Base-by-base conservation (phyloP, 441 rosid species). In the Metrosideros polymorpha region DNA sequence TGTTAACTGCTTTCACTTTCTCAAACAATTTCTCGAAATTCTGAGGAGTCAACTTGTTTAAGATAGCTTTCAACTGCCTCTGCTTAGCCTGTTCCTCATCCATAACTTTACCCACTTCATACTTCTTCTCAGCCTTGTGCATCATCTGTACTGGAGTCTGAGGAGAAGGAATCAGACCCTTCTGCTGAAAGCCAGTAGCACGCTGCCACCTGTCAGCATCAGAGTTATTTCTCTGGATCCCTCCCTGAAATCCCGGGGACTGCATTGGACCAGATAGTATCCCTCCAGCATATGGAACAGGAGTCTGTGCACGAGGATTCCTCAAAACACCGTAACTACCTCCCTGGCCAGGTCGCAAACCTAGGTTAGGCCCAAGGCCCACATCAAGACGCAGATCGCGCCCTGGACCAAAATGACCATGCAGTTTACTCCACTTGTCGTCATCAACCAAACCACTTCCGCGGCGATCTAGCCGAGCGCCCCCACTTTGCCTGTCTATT, bases 41-140 rank as follows among this genome's bases (percentile, higher is more conserved):
- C 88, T 98, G 99, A 25, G 99, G 99, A 79, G 99, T 97, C 86
- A 98, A 87, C 92, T 97, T 98, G 93, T 98, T 97, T 92, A 98
- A 89, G 88, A 98, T 97, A 82, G 92, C 95, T 89, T 97, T 97
- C 91, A 98, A 85, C 85, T 89, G 96, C 89, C 99, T 93, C 87
- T 97, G 99, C 87, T 98, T 98, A 45, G 96, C 91, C 86, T 93
- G 84, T 89, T 97, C 99, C 92, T 91, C 99, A 90, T 94, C 98
- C 4, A 95, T 10, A 86, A 93, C 91, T 83, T 93, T 94, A 87
- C 98, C 97, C 82, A 98, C 97, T 92, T 98, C 97, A 90, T 97
- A 95, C 89, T 95, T 98, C 84, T 66, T 98, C 89, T 96, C 98
- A 54, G 99, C 99, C 92, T 87, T 94, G 93, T 98, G 99, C 98